Conservation (phyloP, 2,329 filamentous ascomycete genomes). For the Ophiostoma ulmi region DNA sequence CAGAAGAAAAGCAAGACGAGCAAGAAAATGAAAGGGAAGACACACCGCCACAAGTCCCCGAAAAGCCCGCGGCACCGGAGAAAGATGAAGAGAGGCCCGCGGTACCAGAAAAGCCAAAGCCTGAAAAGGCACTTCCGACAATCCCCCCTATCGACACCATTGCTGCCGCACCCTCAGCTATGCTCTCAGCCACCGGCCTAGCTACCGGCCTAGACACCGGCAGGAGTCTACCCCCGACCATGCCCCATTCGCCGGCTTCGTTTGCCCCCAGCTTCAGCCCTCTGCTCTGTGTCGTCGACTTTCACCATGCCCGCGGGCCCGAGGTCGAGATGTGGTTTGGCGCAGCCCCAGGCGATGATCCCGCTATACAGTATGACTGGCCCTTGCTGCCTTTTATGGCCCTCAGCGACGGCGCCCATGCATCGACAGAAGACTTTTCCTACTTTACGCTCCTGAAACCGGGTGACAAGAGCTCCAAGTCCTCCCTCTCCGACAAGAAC, state of each 20-base stretch:
- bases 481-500: background rate
- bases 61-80: background rate
- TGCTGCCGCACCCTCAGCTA: background rate
- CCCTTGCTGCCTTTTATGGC: slow-evolving; percentile 92
- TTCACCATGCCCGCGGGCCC: slow-evolving; percentile 80
- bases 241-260: slow-evolving; percentile 19
- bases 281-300: slow-evolving; percentile 74
- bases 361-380: slow-evolving; percentile 83
- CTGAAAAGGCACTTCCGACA: slow-evolving; percentile 11
- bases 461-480: slow-evolving; percentile 39
- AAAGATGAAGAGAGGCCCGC: background rate
- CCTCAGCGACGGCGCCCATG: slow-evolving; percentile 88
- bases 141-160: slow-evolving; percentile 19
- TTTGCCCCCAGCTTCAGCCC: slow-evolving; percentile 48
- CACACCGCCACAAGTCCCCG: background rate
- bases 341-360: slow-evolving; percentile 64
- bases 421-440: slow-evolving; percentile 94
- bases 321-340: slow-evolving; percentile 94
- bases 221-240: background rate
- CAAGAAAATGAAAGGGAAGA: background rate
- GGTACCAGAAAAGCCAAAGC: slow-evolving; percentile 12
- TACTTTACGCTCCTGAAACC: slow-evolving; percentile 87
- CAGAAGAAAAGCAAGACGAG: background rate
- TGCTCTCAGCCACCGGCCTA: slow-evolving; percentile 1
- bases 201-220: background rate